Evolutionary conservation across 441 rosid genomes (phyloP), one percentile per base, ranked within the genome.

Genomic region (Euphorbia celastroides): DNA sequence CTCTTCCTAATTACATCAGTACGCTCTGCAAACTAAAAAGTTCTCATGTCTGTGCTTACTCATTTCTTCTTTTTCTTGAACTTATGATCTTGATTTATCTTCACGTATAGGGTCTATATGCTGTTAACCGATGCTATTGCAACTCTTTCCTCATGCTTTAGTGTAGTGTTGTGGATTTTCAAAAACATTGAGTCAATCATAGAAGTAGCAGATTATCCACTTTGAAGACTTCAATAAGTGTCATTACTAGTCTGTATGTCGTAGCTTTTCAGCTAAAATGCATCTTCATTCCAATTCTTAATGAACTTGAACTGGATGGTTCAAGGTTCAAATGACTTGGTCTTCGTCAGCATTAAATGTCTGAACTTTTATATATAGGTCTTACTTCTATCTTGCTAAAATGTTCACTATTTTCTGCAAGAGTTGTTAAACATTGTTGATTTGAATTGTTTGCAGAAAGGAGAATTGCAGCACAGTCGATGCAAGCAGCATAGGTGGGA

Each of bases 381-480:
- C 5, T 25, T 27, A 1, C 12, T 22, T 25, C 25, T 23, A 23
- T 19, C 28, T 57, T 5, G n/a, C 32, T 51, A 5, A 51, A 51
- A 26, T 19, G n/a, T 51, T 25, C 2, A 20, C 19, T 26, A 1
- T 51, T 19, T 51, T n/a, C 55, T 16, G 0, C 19, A 50, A n/a
- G 55, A 50, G 25, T 22, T 20, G 3, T 57, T 14, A 25, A 32
- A 16, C 4, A 17, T 36, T 10, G 26, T 34, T 51, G 66, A 13
- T 42, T 65, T 75, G 16, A n/a, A 51, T 60, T 65, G 27, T 64
- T 36, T 81, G 82, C 89, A 90, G 98, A 93, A 74, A 86, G 98
- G 91, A 90, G 98, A 79, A 86, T 85, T 65, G 92, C 86, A 27
- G 83, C 85, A 62, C 96, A 87, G 80, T 77, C 88, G 17, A 74